Evolutionary conservation across 2,329 filamentous ascomycete species (phyloP), one percentile per base, ranked within the genome.

Genomic region (Botrytis porri): DNA sequence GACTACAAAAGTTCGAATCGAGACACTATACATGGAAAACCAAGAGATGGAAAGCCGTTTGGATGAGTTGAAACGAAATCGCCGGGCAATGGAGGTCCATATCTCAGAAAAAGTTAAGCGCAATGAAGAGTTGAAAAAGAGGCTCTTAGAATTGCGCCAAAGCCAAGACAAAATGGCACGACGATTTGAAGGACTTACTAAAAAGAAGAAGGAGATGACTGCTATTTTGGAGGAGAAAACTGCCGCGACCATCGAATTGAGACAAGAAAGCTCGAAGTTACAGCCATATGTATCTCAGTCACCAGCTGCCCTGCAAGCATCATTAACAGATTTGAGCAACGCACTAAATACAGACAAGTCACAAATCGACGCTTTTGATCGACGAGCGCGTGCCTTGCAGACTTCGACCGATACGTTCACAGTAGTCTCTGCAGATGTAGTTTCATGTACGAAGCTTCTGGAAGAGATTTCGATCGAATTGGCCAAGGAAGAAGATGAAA

Each of bases 231-330:
- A 95, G 82, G 89, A 93, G 76, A 92, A 90, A 81, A 92, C 90
- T 20, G 89, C 91, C 10, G 85, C 88, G 73, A 91, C 90, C 77
- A 80, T 97, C 77, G 88, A 89, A 69, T 86, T 93, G 63, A 90
- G 92, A 80, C 92, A 96, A 80, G 96, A 98, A 82, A 94, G 93
- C 77, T 89, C 92, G 72, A 98, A 98, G 83, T 84, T 99, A 74
- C 89, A 93, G 72, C 96, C 96, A 20, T 99, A 99, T 81, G 94
- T 96, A 60, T 88, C 95, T 73, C 94, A 98, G 81, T 97, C 93
- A 78, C 94, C 95, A 0, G 91, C 90, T 3, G 90, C 91, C 25
- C 86, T 99, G 41, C 95, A 98, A 82, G 88, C 92, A 45, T 92
- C 91, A 62, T 85, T 99, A 72, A 88, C 92, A 4, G 94, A 98